Conservation (phyloP, 2,329 filamentous ascomycete genomes). For the Pseudocercospora ulei region DNA sequence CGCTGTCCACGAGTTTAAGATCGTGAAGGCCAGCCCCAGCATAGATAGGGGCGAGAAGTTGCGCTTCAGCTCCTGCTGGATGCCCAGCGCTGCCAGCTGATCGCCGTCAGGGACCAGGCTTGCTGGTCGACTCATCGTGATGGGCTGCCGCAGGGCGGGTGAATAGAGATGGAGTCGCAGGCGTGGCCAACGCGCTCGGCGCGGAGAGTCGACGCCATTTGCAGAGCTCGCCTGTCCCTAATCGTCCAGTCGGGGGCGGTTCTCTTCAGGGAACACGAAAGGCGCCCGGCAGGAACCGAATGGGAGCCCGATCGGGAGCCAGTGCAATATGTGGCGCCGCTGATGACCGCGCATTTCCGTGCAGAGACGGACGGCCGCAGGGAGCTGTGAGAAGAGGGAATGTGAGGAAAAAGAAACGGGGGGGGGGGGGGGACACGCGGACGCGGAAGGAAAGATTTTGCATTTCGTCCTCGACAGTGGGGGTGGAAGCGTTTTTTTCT, state of each 20-base stretch:
- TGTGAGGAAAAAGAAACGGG: too few relatives aligned
- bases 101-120: conserved; percentile 38
- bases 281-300: not conserved
- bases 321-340: conserved; percentile 2
- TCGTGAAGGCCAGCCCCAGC: conserved; percentile 54
- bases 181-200: not conserved
- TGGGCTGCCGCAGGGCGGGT: not conserved
- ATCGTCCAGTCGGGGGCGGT: too few relatives aligned
- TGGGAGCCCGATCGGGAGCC: conserved; percentile 1
- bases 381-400: too few relatives aligned
- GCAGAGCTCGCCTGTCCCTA: conserved; percentile 3
- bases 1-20: conserved; percentile 55
- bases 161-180: not conserved
- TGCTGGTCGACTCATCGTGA: conserved; percentile 11
- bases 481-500: conserved; percentile 1
- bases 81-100: conserved; percentile 48
- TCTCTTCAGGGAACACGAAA: not conserved
- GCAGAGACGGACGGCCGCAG: too few relatives aligned
- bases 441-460: not conserved
- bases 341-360: too few relatives aligned
- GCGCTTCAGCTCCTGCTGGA: conserved; percentile 50
- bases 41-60: conserved; percentile 52
- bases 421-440: too few relatives aligned
- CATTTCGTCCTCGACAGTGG: conserved; percentile 3
- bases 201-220: conserved; percentile 10